Base-by-base conservation (phyloP, 345 rosid genomes). In the Corymbia maculata region DNA sequence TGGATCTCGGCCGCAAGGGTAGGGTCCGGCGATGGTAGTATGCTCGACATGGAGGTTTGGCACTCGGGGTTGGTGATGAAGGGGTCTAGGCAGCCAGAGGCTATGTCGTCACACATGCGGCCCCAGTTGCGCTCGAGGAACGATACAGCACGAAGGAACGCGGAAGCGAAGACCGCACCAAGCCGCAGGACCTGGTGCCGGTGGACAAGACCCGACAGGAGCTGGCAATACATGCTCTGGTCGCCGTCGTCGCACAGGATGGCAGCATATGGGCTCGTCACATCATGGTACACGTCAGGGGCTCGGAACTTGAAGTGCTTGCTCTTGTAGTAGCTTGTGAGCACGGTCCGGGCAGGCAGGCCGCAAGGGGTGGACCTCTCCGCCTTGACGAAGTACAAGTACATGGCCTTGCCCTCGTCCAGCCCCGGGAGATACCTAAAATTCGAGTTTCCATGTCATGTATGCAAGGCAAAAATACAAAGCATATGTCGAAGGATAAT, bases 181-280 rank as follows among this genome's bases (percentile, higher is more conserved):
- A 95, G 93, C 66, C 97, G 89, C 86, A 92, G 89, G 88, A 93
- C 95, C 87, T 94, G 93, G 68, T 88, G 91, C 13, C 94, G 94
- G 70, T 93, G 93, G 85, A 94, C 87, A 44, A 95, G 92, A 51
- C 96, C 97, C 2, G 96, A 89, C 22, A 94, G 92, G 90, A 94
- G 89, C 93, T 95, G 96, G 93, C 97, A 94, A 59, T 95, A 93
- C 96, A 95, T 94, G 95, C 97, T 95, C 88, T 95, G 97, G 88
- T 87, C 82, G 90, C 95, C 93, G 42, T 95, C 95, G 36, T 92
- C 90, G 92, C 97, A 95, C 80, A 95, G 86, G 89, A 95, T 94
- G 79, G 94, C 90, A 45, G 89, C 93, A 86, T 94, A 93, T 22
- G 95, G 95, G 89, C 95, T 95, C 7, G 97, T 92, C 86, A 86